phyloP scores from a whole-genome alignment of 352 stramenopile genomes.

The Globisporangium mamillatum region DNA sequence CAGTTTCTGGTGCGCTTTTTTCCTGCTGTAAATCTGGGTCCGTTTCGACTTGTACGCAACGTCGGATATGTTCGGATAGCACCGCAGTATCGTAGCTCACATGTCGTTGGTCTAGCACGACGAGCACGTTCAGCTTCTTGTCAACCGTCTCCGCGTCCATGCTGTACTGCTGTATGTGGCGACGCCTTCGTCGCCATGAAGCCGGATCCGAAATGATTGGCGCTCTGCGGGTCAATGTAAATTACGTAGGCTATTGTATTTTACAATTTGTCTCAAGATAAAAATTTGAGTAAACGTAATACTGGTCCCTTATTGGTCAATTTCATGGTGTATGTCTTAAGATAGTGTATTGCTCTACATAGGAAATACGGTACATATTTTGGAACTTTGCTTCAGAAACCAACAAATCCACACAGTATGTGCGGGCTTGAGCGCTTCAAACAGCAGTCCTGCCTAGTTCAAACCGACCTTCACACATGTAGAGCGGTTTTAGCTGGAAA shows the following conservation, averaged over 20 bases:
- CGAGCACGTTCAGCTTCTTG: background rate
- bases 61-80: background rate
- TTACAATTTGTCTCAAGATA: slow-evolving; percentile 1
- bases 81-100: background rate
- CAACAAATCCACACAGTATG: no score
- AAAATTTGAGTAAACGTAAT: no score
- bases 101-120: background rate
- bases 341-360: no score
- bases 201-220: slow-evolving; percentile 11
- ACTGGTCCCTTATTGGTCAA: no score
- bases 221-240: slow-evolving; percentile 1
- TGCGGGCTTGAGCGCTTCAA: no score
- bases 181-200: slow-evolving; percentile 17
- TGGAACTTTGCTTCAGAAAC: no score
- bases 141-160: background rate
- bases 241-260: slow-evolving; percentile 1
- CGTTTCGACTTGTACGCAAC: background rate
- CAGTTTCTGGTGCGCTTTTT: background rate
- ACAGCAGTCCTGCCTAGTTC: no score
- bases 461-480: no score
- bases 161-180: background rate
- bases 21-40: background rate
- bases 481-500: no score
- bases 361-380: no score
- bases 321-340: no score